Percentiles rank a stretch among this genome's conserved stretches.
phyloP scores from a whole-genome alignment of 163 green algal species.

The Prototheca wickerhamii region DNA sequence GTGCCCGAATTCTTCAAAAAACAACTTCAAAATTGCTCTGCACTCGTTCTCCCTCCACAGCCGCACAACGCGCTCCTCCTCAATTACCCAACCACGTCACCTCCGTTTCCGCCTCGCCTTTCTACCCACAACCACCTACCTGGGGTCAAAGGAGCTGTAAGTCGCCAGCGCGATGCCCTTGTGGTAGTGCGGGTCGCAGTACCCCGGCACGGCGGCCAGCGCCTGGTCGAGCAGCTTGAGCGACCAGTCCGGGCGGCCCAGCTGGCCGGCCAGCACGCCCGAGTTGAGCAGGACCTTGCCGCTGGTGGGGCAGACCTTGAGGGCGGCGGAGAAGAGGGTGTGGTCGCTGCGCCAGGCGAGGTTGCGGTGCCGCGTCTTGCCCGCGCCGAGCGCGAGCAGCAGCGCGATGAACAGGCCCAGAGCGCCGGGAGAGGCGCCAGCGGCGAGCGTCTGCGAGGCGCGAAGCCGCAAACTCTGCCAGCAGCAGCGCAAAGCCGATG shows the following conservation, averaged over 20 bases:
- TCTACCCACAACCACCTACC: not conserved
- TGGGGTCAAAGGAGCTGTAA: not conserved
- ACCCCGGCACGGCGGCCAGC: constrained; percentile 38
- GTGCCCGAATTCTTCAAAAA: too few species aligned
- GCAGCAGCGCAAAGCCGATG: constrained; percentile 58
- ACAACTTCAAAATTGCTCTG: too few species aligned
- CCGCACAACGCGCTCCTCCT: too few species aligned
- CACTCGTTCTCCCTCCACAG: too few species aligned
- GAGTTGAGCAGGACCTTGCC: constrained; percentile 76
- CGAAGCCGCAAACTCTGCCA: constrained; percentile 25
- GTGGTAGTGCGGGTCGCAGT: constrained; percentile 35
- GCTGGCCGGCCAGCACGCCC: constrained; percentile 52
- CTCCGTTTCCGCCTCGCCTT: too few species aligned
- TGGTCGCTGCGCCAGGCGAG: not conserved
- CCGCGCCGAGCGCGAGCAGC: constrained; percentile 19
- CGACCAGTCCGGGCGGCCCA: constrained; percentile 21
- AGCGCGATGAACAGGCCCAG: constrained; percentile 1
- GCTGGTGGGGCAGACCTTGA: constrained; percentile 52
- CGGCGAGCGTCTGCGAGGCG: not conserved
- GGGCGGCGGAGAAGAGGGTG: constrained; percentile 18
- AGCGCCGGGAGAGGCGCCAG: not conserved
- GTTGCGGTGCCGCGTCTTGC: constrained; percentile 9
- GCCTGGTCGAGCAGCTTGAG: constrained; percentile 44
- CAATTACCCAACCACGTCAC: too few species aligned
- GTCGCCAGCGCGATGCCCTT: not conserved